Percentiles rank a stretch among this genome's conserved stretches.
Evolutionary conservation across 768 basidiomycete genomes (phyloP).

Genomic region (Tephrocybe sp.): DNA sequence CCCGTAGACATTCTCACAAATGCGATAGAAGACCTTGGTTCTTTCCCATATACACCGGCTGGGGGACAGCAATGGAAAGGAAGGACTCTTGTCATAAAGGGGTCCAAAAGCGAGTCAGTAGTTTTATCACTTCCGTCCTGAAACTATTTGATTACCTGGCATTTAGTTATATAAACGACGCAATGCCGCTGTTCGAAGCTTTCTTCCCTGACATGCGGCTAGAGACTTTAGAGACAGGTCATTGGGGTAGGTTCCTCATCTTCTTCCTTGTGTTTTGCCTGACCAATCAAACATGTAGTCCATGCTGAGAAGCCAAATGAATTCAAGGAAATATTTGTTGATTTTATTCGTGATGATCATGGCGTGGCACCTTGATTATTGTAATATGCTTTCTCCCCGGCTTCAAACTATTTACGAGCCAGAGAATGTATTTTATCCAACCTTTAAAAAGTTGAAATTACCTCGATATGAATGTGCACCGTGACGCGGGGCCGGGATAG

Average conservation of each 20-base stretch:
- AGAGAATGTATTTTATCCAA: too few relatives aligned
- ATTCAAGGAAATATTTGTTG: slow-evolving; percentile 35
- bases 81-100: slow-evolving; percentile 69
- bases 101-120: slow-evolving; percentile 60
- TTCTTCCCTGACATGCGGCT: slow-evolving; percentile 72
- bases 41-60: slow-evolving; percentile 62
- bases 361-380: too few relatives aligned
- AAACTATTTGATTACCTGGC: neutral
- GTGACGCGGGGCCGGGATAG: too few relatives aligned
- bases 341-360: too few relatives aligned
- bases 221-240: slow-evolving; percentile 63
- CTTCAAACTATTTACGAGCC: too few relatives aligned
- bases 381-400: too few relatives aligned
- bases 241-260: slow-evolving; percentile 63
- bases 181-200: slow-evolving; percentile 50
- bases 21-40: slow-evolving; percentile 59
- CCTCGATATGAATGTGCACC: too few relatives aligned
- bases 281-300: slow-evolving; percentile 35
- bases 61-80: slow-evolving; percentile 50
- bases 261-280: neutral
- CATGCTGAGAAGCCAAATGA: slow-evolving; percentile 72
- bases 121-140: neutral
- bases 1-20: slow-evolving; percentile 61
- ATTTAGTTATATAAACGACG: slow-evolving; percentile 64
- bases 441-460: too few relatives aligned